These are phyloP conservation scores for Exophiala viscosa DNA, from an alignment of 2,329 filamentous ascomycete genomes.

Conservation along the genomic window DNA sequence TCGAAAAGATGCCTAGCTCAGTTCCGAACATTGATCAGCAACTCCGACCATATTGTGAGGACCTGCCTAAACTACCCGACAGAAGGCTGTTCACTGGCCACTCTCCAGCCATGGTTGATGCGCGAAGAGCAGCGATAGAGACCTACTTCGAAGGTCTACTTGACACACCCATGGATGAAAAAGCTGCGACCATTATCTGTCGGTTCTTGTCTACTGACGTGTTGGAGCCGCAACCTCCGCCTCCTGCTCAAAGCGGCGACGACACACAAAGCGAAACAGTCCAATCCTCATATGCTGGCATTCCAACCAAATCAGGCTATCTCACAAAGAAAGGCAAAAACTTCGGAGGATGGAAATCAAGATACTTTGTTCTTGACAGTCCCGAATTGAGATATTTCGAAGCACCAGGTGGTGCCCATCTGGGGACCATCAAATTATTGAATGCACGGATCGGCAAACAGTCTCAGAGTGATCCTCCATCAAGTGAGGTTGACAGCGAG, in stretches of 20 bases:
- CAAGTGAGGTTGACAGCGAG: slow-evolving; percentile 68
- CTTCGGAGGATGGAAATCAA: slow-evolving; percentile 96
- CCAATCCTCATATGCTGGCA: slow-evolving; percentile 54
- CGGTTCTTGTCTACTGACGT: slow-evolving; percentile 73
- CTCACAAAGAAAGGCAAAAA: slow-evolving; percentile 97
- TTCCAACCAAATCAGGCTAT: slow-evolving; percentile 78
- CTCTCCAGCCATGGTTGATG: slow-evolving; percentile 88
- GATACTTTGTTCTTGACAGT: slow-evolving; percentile 67
- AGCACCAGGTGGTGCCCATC: slow-evolving; percentile 78
- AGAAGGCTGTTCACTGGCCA: slow-evolving; percentile 84
- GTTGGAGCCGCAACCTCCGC: slow-evolving; percentile 45
- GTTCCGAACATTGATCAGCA: slow-evolving; percentile 77
- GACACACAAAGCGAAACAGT: slow-evolving; percentile 30
- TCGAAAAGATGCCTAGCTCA: slow-evolving; percentile 85
- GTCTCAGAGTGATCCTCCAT: slow-evolving; percentile 32
- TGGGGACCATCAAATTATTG: slow-evolving; percentile 88
- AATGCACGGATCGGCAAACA: slow-evolving; percentile 94
- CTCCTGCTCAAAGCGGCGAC: slow-evolving; percentile 29
- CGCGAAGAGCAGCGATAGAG: slow-evolving; percentile 74
- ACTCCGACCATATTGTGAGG: slow-evolving; percentile 68
- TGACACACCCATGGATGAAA: slow-evolving; percentile 74
- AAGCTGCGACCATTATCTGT: slow-evolving; percentile 76
- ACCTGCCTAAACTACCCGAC: slow-evolving; percentile 76
- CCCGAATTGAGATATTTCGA: slow-evolving; percentile 85
- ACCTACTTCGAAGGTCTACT: slow-evolving; percentile 80